phyloP scores from a whole-genome alignment of 2,329 filamentous ascomycete species.

The Aspergillus brasiliensis region DNA sequence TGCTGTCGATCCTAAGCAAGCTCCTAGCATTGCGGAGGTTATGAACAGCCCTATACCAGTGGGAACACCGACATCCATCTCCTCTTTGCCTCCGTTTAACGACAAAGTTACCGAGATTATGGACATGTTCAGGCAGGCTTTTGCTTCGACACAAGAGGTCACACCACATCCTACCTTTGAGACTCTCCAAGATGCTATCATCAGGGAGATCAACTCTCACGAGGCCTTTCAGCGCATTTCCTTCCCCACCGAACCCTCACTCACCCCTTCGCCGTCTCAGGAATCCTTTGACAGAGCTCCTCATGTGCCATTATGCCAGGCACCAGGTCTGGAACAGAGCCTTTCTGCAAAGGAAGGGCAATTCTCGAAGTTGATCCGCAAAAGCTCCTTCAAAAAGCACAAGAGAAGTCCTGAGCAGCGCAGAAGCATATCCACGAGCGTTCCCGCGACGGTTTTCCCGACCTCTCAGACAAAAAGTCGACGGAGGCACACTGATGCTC shows the following conservation, averaged over 20 bases:
- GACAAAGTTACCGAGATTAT: constrained; percentile 45
- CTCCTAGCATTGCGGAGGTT: constrained; percentile 44
- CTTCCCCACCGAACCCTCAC: constrained; percentile 34
- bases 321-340: constrained; percentile 26
- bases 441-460: constrained; percentile 24
- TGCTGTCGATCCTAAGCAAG: constrained; percentile 25
- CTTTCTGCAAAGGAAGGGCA: constrained; percentile 35
- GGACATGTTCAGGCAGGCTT: constrained; percentile 45
- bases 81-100: constrained; percentile 27
- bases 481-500: constrained; percentile 46
- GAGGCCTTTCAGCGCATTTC: constrained; percentile 44
- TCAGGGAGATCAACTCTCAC: constrained; percentile 48
- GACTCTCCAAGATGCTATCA: constrained; percentile 45
- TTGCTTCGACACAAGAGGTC: constrained; percentile 30
- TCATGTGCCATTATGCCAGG: constrained; percentile 12
- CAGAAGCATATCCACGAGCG: constrained; percentile 34
- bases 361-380: constrained; percentile 34
- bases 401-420: constrained; percentile 29
- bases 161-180: constrained; percentile 43
- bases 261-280: constrained; percentile 34
- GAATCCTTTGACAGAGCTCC: constrained; percentile 24
- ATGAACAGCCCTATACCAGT: constrained; percentile 44
- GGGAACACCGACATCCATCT: constrained; percentile 27
- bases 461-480: constrained; percentile 25
- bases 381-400: constrained; percentile 33